Evolutionary conservation across 352 stramenopile genomes (phyloP).

Genomic region (Achlya hypogyna): DNA sequence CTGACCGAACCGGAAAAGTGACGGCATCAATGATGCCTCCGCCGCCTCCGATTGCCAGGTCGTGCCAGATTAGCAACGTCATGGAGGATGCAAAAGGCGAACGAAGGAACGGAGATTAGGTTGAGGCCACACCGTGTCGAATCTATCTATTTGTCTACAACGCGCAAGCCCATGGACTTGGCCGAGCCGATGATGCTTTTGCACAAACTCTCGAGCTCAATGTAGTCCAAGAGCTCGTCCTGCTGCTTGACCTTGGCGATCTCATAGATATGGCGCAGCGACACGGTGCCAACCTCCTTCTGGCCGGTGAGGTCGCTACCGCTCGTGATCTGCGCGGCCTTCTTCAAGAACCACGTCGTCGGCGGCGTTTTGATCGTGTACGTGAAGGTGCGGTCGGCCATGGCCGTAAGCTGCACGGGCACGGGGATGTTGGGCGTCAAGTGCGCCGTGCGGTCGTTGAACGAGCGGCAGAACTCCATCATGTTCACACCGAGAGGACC

Average conservation of each 20-base stretch:
- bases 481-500: conserved; percentile 98
- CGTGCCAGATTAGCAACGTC: too few relatives aligned
- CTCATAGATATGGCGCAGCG: conserved; percentile 95
- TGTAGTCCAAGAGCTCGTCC: conserved; percentile 90
- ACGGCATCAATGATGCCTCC: too few relatives aligned
- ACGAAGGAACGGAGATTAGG: not conserved
- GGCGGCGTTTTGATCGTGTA: conserved; percentile 94
- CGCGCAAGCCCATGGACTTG: conserved; percentile 87
- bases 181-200: conserved; percentile 89
- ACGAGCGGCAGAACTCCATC: conserved; percentile 99
- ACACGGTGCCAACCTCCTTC: conserved; percentile 74
- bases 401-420: conserved; percentile 89
- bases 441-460: conserved; percentile 93
- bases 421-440: conserved; percentile 89
- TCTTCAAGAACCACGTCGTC: conserved; percentile 91
- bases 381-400: conserved; percentile 92
- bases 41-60: too few relatives aligned
- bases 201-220: conserved; percentile 86
- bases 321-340: conserved; percentile 76
- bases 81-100: too few relatives aligned
- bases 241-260: conserved; percentile 97
- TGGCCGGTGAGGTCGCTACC: conserved; percentile 70
- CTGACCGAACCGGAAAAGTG: too few relatives aligned
- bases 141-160: conserved; percentile 39
- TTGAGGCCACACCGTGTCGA: not conserved